Conservation (phyloP, 352 stramenopile species). For the Plasmopara muralis region DNA sequence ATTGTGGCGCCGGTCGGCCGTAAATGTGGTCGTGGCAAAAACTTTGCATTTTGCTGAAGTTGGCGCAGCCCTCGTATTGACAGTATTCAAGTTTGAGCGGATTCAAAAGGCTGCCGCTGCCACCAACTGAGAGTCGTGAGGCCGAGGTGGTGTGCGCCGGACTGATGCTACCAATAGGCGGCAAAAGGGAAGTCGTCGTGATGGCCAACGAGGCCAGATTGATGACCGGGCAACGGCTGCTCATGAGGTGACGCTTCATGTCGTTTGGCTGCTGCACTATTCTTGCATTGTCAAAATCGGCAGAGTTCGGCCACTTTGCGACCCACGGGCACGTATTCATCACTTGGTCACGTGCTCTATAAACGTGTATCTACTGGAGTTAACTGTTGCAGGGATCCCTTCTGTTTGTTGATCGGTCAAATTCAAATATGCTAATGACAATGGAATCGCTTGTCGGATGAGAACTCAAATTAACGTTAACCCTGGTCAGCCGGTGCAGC, state of each 20-base stretch:
- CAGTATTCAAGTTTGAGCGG: constrained; percentile 43
- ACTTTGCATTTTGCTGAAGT: constrained; percentile 64
- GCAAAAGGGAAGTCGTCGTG: constrained; percentile 22
- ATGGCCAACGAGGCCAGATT: constrained; percentile 20
- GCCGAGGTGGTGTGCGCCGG: constrained; percentile 33
- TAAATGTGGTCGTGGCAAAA: constrained; percentile 60
- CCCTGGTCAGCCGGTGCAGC: constrained; percentile 15
- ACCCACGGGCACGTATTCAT: constrained; percentile 26
- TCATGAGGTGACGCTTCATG: constrained; percentile 23
- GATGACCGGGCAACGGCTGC: constrained; percentile 18
- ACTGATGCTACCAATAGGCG: constrained; percentile 39
- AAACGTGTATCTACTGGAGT: constrained; percentile 16
- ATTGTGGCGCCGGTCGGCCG: constrained; percentile 19
- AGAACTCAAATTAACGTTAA: constrained; percentile 23
- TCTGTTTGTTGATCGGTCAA: constrained; percentile 9
- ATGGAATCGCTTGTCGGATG: constrained; percentile 7
- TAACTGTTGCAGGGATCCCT: constrained; percentile 3
- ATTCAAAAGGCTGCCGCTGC: constrained; percentile 24
- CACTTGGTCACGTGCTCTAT: constrained; percentile 3
- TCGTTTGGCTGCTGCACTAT: constrained; percentile 14
- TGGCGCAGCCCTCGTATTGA: constrained; percentile 41
- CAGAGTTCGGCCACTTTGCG: constrained; percentile 11
- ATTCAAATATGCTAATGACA: constrained; percentile 30
- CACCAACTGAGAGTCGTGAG: constrained; percentile 18
- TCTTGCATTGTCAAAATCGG: constrained; percentile 6